Evolutionary conservation across 2,329 filamentous ascomycete species (phyloP).

Genomic region (Nemania diffusa): DNA sequence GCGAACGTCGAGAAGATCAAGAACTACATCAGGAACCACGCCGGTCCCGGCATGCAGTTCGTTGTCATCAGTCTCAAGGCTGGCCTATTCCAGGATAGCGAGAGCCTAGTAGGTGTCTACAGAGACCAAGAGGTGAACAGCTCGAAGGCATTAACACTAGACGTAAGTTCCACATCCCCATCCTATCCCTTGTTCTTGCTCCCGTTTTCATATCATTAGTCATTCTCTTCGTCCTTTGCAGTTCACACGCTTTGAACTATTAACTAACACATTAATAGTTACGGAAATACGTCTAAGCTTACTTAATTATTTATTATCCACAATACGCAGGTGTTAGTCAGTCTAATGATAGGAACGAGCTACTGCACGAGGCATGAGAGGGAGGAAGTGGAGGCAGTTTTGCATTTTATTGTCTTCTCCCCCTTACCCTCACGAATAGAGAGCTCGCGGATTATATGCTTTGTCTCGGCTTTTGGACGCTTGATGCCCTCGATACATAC

Average conservation of each 20-base stretch:
- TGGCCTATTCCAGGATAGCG: conserved; percentile 93
- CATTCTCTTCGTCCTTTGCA: neutral
- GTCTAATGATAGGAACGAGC: neutral
- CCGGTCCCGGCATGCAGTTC: conserved; percentile 97
- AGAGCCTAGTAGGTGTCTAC: conserved; percentile 95
- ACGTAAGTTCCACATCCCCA: conserved; percentile 74
- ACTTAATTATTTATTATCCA: neutral
- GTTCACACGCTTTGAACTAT: neutral
- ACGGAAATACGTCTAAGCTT: conserved; percentile 42
- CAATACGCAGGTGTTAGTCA: neutral
- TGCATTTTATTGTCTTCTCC: conserved; percentile 2
- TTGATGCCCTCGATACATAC: neutral
- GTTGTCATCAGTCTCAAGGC: conserved; percentile 98
- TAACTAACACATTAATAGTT: conserved; percentile 44
- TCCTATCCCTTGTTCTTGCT: neutral
- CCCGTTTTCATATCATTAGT: neutral
- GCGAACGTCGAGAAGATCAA: conserved; percentile 96
- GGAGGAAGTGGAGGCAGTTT: conserved; percentile 2
- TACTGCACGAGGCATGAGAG: neutral
- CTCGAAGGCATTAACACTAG: conserved; percentile 88
- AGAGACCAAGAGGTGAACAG: conserved; percentile 94
- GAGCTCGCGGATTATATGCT: neutral
- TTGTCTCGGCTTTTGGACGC: neutral
- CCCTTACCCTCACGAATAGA: conserved; percentile 13
- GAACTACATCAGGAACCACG: conserved; percentile 94